Evolutionary conservation across 441 rosid species (phyloP).

Genomic region (Arabidopsis hybrid): DNA sequence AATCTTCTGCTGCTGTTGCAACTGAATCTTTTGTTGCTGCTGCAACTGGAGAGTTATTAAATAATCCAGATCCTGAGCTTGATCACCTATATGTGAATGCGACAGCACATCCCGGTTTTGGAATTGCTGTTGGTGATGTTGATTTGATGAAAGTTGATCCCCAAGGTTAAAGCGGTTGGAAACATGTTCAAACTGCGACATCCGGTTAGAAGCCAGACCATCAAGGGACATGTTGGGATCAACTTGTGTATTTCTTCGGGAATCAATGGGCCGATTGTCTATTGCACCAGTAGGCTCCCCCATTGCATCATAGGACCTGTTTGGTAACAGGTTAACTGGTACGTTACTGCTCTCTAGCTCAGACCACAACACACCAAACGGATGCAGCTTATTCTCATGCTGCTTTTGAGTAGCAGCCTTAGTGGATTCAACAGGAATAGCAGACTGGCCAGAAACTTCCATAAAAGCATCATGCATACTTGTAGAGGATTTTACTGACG

Average conservation of each 20-base stretch:
- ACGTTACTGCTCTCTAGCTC: slow-evolving; percentile 70
- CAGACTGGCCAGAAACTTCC: slow-evolving; percentile 47
- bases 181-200: slow-evolving; percentile 61
- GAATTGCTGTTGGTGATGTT: slow-evolving; percentile 55
- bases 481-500: slow-evolving; percentile 52
- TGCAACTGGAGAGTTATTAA: slow-evolving; percentile 59
- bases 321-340: slow-evolving; percentile 54
- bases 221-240: slow-evolving; percentile 56
- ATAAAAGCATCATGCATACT: slow-evolving; percentile 47
- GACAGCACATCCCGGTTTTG: slow-evolving; percentile 29
- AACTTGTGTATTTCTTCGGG: slow-evolving; percentile 53
- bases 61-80: slow-evolving; percentile 54
- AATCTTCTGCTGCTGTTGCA: slow-evolving; percentile 36
- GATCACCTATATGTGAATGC: slow-evolving; percentile 16
- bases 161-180: slow-evolving; percentile 55
- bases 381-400: slow-evolving; percentile 70
- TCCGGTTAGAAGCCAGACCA: slow-evolving; percentile 53
- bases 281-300: slow-evolving; percentile 55
- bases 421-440: slow-evolving; percentile 50
- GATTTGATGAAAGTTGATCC: slow-evolving; percentile 61
- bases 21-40: slow-evolving; percentile 49
- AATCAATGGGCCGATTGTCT: slow-evolving; percentile 62
- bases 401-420: slow-evolving; percentile 52
- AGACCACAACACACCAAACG: slow-evolving; percentile 87
- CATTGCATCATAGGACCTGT: slow-evolving; percentile 51